Conservation (phyloP, 129 eudicot species). For the Helichrysum umbraculigerum region DNA sequence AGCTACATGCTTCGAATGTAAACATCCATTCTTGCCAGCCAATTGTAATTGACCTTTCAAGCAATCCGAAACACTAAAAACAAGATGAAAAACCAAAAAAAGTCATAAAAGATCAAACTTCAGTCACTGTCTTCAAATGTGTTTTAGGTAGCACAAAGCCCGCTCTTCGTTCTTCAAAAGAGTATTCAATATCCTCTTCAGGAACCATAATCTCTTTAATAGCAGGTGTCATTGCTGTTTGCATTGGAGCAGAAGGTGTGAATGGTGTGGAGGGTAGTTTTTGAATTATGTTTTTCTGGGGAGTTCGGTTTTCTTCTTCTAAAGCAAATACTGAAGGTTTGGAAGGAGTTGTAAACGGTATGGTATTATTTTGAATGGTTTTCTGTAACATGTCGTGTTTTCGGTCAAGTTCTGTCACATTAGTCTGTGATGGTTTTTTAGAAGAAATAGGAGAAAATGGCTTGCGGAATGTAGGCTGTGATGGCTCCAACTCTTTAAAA, state of each 20-base stretch:
- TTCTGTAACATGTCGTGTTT: constrained; percentile 48
- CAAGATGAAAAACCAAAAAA: background rate
- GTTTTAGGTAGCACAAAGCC: constrained; percentile 65
- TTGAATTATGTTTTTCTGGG: constrained; percentile 33
- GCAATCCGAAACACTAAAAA: background rate
- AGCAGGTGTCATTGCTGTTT: constrained; percentile 62
- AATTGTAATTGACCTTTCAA: constrained; percentile 52
- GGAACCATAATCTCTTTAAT: constrained; percentile 27
- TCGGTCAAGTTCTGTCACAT: constrained; percentile 34
- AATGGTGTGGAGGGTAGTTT: constrained; percentile 50
- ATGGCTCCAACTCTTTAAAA: constrained; percentile 47
- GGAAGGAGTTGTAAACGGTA: constrained; percentile 52
- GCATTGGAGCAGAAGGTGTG: constrained; percentile 64
- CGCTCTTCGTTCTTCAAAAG: constrained; percentile 86
- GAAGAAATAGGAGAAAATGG: constrained; percentile 79
- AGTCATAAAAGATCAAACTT: constrained; percentile 31
- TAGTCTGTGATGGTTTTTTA: constrained; percentile 48
- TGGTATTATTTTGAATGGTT: constrained; percentile 33
- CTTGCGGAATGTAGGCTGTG: constrained; percentile 46
- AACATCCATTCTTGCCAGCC: constrained; percentile 35
- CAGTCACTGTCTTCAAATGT: constrained; percentile 33
- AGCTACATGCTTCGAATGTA: constrained; percentile 2
- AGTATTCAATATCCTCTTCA: constrained; percentile 75
- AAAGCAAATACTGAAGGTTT: constrained; percentile 32
- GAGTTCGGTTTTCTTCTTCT: constrained; percentile 68